Base-by-base conservation (phyloP, 1,284 basidiomycete species). In the Tremellales sp. region DNA sequence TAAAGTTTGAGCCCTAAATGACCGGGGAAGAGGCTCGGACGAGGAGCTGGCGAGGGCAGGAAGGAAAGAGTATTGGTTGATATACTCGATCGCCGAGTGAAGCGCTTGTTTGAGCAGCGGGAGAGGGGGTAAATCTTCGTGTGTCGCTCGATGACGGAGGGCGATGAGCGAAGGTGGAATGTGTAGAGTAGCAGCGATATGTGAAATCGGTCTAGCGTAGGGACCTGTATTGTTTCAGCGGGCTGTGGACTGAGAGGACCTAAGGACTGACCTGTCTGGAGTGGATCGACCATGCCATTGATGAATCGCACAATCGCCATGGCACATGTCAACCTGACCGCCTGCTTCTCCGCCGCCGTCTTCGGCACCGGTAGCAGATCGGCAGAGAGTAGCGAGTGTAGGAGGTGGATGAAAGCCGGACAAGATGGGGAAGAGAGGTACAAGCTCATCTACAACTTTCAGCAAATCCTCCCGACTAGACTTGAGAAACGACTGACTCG, bases 131-230 rank as follows among this genome's bases (percentile, higher is more conserved):
- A 98, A 75, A 57, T 96, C 90, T 65, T 98, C 94, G 67, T 98
- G 94, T 2, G 94, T 98, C 8, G 89, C 89, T 24, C 89, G 86
- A 75, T 98, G 94, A 31, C 94, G 81, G 4, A 98, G 78, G 57
- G 97, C 89, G n/a, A 98, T 92, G 17, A 98, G 79, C 82, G 87
- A 91, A 0, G 80, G 75, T 0, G 96, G 96, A 2, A 98, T 77
- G 0, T 86, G 86, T 22, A 98, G 81, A 54, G 91, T 85, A 3
- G 81, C 78, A 1, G 96, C 92, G 53, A 98, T 88, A 25, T 85
- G 83, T 0, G 87, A 84, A 61, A 98, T 97, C 1, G 92, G 87
- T 35, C 91, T 81, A 3, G 94, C 96, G 64, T 86, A 93, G 1
- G 57, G 51, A 11, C 68, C 68, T 70, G 51, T 40, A 12, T 26